These are phyloP conservation scores for Rhytidiadelphus loreus DNA, from an alignment of 225 moss, liverwort and hornwort species.

Conservation along the genomic window DNA sequence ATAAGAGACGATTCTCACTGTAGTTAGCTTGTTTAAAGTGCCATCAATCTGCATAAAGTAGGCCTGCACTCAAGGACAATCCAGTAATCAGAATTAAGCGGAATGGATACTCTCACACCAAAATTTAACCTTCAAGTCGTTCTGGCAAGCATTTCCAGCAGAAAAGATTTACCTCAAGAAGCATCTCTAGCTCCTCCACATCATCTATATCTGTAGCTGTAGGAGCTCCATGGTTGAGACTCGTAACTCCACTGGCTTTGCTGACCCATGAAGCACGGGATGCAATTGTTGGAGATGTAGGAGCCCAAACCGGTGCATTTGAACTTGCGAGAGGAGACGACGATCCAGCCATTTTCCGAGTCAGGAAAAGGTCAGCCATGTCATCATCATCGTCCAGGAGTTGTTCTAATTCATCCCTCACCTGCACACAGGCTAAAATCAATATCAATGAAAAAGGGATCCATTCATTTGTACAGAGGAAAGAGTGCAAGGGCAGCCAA, in stretches of 20 bases:
- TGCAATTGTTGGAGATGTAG: constrained; percentile 79
- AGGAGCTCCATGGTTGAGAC: constrained; percentile 71
- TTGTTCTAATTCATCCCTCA: constrained; percentile 98
- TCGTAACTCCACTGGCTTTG: constrained; percentile 75
- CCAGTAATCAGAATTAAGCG: neutral
- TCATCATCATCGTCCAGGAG: constrained; percentile 96
- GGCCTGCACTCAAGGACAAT: constrained; percentile 50
- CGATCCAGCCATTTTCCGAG: constrained; percentile 64
- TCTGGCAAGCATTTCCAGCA: neutral
- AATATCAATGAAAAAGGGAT: constrained; percentile 7
- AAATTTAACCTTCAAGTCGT: neutral
- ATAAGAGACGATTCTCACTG: constrained; percentile 45
- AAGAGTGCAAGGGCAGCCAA: neutral
- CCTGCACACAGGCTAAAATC: constrained; percentile 56
- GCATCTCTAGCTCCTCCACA: constrained; percentile 94
- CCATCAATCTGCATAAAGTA: constrained; percentile 99
- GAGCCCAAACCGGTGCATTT: constrained; percentile 44
- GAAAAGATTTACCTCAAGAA: constrained; percentile 62
- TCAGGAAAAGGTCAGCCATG: constrained; percentile 93
- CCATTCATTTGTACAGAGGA: neutral
- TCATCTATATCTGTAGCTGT: constrained; percentile 88
- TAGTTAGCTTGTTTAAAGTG: constrained; percentile 91
- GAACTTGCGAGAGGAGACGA: constrained; percentile 63
- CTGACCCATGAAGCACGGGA: constrained; percentile 84
- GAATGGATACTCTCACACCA: neutral